Percentiles rank a stretch among this genome's conserved stretches.
phyloP scores from a whole-genome alignment of 192 early-diverging fungal genomes.

The Coemansia sp. region DNA sequence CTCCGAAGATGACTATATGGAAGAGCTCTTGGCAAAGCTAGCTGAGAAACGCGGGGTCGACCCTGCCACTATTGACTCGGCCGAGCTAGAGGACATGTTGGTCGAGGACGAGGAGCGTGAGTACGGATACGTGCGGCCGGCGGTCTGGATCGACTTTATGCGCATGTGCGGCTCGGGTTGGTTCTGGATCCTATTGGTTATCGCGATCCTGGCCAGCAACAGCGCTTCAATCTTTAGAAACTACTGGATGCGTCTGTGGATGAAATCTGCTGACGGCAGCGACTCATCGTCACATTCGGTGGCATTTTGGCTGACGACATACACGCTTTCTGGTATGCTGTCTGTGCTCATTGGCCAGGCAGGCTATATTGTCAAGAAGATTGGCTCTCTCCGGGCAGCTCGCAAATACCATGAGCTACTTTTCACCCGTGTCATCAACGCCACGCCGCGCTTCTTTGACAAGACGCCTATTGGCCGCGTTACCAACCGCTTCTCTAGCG shows the following conservation, averaged over 20 bases:
- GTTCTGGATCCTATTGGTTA: slow-evolving; percentile 59
- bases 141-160: slow-evolving; percentile 75
- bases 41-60: slow-evolving; percentile 38
- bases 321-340: slow-evolving; percentile 56
- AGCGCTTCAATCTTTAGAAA: slow-evolving; percentile 49
- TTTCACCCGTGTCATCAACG: slow-evolving; percentile 50
- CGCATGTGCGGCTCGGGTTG: slow-evolving; percentile 59
- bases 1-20: slow-evolving; percentile 17
- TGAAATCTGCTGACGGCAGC: not conserved
- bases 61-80: slow-evolving; percentile 17
- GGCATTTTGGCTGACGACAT: slow-evolving; percentile 64
- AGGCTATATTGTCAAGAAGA: slow-evolving; percentile 22
- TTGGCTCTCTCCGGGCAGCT: slow-evolving; percentile 49
- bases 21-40: slow-evolving; percentile 10
- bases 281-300: slow-evolving; percentile 11
- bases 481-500: slow-evolving; percentile 87
- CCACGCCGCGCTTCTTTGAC: slow-evolving; percentile 88
- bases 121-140: slow-evolving; percentile 67
- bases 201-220: slow-evolving; percentile 54
- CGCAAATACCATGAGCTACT: slow-evolving; percentile 50
- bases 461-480: slow-evolving; percentile 84
- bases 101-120: slow-evolving; percentile 79
- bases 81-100: slow-evolving; percentile 55
- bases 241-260: slow-evolving; percentile 65
- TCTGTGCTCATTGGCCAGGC: slow-evolving; percentile 7